Base-by-base conservation (phyloP, 352 stramenopile genomes). In the Globisporangium cederbergense region DNA sequence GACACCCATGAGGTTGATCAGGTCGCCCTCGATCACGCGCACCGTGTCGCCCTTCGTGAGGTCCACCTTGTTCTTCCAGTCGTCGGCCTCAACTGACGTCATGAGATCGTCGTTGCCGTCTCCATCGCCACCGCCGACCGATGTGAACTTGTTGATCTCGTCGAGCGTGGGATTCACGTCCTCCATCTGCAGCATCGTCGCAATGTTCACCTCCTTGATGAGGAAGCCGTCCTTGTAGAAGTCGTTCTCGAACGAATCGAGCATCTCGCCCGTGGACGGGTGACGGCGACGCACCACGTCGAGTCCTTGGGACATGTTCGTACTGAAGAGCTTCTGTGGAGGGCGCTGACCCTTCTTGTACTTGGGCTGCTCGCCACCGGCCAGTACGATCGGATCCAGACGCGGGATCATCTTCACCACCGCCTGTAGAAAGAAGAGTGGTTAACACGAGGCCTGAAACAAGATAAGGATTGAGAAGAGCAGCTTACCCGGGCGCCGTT, bases 1-100 rank as follows among this genome's bases (percentile, higher is more conserved):
- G 32, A 96, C 85, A 66, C 88, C 88, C 88, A 96, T 94, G n/a
- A 96, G 76, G 67, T 96, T 96, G 42, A 95, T 73, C 20, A 96
- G 61, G 59, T 96, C 88, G 28, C 88, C 88, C 71, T 96, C 86
- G 64, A 96, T 90, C 45, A 96, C 88, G 55, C 85, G 81, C 54
- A 96, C 88, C 5, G 88, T 96, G 62, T 96, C 88, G 55, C 88
- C 88, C 73, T 96, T 96, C 3, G 86, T 95, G n/a, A 96, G 56
- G 30, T 91, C 86, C 1, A 96, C 86, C 68, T 91, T 91, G 66
- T 95, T 95, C 60, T 95, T 94, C 86, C 88, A 95, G 67, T 93
- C 88, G 30, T 93, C 83, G 11, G 83, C 73, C 54, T 96, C 88
- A 14, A 94, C 81, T 2, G 80, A 82, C 4, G 79, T 71, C 45